Base-by-base conservation (phyloP, 768 basidiomycete species). In the Calocybe indica region DNA sequence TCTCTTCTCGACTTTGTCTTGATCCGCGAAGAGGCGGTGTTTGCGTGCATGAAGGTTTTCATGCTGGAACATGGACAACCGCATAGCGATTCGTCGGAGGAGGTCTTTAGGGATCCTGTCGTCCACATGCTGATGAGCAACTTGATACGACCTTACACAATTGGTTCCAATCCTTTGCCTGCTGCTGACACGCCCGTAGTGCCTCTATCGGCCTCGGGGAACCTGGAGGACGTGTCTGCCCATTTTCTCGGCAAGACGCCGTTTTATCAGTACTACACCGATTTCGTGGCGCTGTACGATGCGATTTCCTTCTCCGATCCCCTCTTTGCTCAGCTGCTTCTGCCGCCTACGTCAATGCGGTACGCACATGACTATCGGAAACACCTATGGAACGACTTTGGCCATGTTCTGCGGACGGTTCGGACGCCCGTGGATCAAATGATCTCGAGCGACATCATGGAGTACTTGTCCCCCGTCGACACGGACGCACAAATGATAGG, bases 181-280 rank as follows among this genome's bases (percentile, higher is more conserved):
- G 41, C 53, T 50, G 15, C 57, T 47, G 10, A 60, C 43, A 33
- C 48, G 13, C 36, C 58, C 38, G 33, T 59, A 11, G 36, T 52
- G 47, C 55, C 49, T 38, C 49, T 47, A 44, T 51, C 15, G 29
- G 52, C 55, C 8, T 43, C 47, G 35, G 55, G 55, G 14, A 61
- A 62, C 51, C 62, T 90, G 46, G 86, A 89, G 53, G 55, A 65
- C 5, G 79, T 76, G 2, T 74, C 86, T 2, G 49, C 59, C 9
- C 67, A 69, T 22, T 83, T 83, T 62, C 76, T 91, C n/a, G 82
- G 85, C 0, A 52, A 72, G 5, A 82, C 83, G 0, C 91, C 93
- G 0, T 97, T 97, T 72, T 96, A 82, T 70, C 92, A 95, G 62
- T 91, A 87, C 58, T 98, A 92, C 68, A 87, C 86, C 10, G 93